Evolutionary conservation across 2,329 filamentous ascomycete species (phyloP).

Genomic region (Ophiostoma pallidulum): DNA sequence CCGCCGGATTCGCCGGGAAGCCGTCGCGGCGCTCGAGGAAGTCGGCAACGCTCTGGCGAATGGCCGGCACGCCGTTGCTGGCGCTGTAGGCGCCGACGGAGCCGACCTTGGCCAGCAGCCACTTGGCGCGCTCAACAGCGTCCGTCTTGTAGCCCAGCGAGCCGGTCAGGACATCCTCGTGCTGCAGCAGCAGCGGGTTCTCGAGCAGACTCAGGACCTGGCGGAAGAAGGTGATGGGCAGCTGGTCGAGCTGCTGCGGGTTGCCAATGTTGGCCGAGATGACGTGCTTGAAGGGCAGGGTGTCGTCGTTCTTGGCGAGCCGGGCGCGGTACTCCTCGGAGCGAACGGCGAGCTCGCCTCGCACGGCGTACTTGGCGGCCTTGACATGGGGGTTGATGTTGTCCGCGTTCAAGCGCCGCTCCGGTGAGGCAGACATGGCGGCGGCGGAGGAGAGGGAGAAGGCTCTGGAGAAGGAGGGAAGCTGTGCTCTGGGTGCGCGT

Average conservation of each 20-base stretch:
- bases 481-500: too few relatives aligned
- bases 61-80: constrained; percentile 76
- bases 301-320: constrained; percentile 48
- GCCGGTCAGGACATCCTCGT: constrained; percentile 67
- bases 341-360: constrained; percentile 88
- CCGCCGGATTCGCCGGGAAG: constrained; percentile 66
- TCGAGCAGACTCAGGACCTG: constrained; percentile 90
- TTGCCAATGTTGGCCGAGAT: constrained; percentile 99
- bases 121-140: constrained; percentile 74
- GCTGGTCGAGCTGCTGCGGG: constrained; percentile 96
- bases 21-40: constrained; percentile 93
- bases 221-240: constrained; percentile 98
- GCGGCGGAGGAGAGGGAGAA: constrained; percentile 7
- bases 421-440: constrained; percentile 28
- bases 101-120: constrained; percentile 71
- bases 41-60: constrained; percentile 80
- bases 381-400: constrained; percentile 91
- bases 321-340: constrained; percentile 81
- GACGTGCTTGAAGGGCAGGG: constrained; percentile 76
- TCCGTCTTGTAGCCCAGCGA: constrained; percentile 80
- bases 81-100: constrained; percentile 96
- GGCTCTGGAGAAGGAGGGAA: too few relatives aligned
- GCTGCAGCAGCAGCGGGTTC: constrained; percentile 75
- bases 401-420: constrained; percentile 54
- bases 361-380: constrained; percentile 88